Percentiles rank a stretch among this genome's conserved stretches.
Evolutionary conservation across 129 eudicot genomes (phyloP).

Genomic region (Centella asiatica): DNA sequence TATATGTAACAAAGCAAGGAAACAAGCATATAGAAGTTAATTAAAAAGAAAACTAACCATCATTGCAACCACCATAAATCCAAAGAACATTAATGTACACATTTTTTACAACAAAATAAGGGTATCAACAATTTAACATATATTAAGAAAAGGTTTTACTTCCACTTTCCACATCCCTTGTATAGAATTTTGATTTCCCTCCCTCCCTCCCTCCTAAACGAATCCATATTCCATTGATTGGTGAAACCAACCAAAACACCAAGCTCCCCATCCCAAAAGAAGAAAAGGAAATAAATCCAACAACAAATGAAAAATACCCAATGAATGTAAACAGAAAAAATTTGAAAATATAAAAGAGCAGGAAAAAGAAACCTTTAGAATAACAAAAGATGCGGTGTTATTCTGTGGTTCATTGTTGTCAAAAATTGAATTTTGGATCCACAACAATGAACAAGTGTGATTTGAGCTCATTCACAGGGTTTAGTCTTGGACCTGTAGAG

Average conservation of each 20-base stretch:
- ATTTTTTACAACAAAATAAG: slow-evolving; percentile 3
- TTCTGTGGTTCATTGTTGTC: not conserved
- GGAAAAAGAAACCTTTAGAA: not conserved
- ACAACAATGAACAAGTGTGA: not conserved
- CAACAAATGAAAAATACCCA: slow-evolving; percentile 10
- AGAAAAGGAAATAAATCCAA: not conserved
- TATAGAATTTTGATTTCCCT: not conserved
- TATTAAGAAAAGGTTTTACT: not conserved
- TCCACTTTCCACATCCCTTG: slow-evolving; percentile 1
- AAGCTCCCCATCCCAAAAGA: not conserved
- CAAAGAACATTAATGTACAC: not conserved
- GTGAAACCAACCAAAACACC: slow-evolving; percentile 7
- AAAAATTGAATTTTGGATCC: not conserved
- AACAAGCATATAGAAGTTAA: too few relatives aligned
- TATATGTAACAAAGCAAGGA: not conserved
- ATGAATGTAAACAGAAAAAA: not conserved
- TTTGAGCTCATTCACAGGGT: slow-evolving; percentile 33
- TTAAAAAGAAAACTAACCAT: too few relatives aligned
- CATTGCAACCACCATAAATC: too few relatives aligned
- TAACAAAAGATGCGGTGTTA: slow-evolving; percentile 1
- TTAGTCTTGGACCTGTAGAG: slow-evolving; percentile 86
- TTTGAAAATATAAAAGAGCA: not conserved
- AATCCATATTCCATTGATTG: not conserved
- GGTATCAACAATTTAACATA: not conserved
- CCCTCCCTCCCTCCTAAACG: not conserved